Percentiles rank a stretch among this genome's conserved stretches.
These are phyloP conservation scores for Rhizopogon vesiculosus DNA, from an alignment of 768 basidiomycete species.

Conservation along the genomic window DNA sequence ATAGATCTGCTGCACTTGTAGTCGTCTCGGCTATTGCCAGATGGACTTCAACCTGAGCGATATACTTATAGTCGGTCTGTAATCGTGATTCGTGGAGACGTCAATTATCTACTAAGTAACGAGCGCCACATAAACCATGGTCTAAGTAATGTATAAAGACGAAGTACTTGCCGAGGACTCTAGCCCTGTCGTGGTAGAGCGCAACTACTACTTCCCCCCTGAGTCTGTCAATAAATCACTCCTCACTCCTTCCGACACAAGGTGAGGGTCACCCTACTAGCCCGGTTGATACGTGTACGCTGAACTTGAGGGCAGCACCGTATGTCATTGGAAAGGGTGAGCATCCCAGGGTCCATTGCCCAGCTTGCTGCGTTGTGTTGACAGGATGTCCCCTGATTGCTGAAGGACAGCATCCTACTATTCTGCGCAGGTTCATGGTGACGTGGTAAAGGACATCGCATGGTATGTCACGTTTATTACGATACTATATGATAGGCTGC, in stretches of 20 bases:
- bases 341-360: conserved; percentile 6
- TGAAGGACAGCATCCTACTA: conserved; percentile 64
- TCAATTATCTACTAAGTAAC: too few relatives aligned
- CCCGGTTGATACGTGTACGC: too few relatives aligned
- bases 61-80: too few relatives aligned
- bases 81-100: too few relatives aligned
- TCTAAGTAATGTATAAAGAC: conserved; percentile 51
- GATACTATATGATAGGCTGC: background rate
- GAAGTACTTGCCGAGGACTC: conserved; percentile 53
- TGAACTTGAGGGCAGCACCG: conserved; percentile 31
- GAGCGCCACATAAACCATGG: conserved; percentile 11
- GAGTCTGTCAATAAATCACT: conserved; percentile 39
- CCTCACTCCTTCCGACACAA: conserved; percentile 49
- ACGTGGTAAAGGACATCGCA: conserved; percentile 52
- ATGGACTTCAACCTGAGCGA: background rate
- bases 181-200: conserved; percentile 54
- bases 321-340: conserved; percentile 74
- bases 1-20: background rate
- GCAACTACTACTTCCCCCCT: conserved; percentile 74
- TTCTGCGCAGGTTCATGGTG: conserved; percentile 45
- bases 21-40: background rate
- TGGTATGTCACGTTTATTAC: conserved; percentile 41
- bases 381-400: conserved; percentile 1
- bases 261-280: conserved; percentile 29
- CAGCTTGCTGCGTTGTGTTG: background rate